A percentile compares a stretch with the other conserved stretches of the same genome.
phyloP scores from a whole-genome alignment of 148 eudicot genomes.

The Talinum fruticosum region DNA sequence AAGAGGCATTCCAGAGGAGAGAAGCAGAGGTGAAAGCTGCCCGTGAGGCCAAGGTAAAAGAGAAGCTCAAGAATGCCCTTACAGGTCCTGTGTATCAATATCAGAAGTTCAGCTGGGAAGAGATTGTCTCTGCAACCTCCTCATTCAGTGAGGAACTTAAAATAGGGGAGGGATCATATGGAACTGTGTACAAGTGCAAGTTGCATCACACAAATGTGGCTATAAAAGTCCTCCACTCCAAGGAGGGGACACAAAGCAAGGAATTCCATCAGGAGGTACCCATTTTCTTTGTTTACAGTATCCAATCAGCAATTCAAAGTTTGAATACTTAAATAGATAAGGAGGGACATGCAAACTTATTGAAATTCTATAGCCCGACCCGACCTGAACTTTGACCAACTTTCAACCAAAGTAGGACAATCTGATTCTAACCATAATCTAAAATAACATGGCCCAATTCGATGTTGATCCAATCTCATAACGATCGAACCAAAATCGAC shows the following conservation, averaged over 20 bases:
- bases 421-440: too few relatives aligned
- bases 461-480: too few relatives aligned
- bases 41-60: conserved; percentile 54
- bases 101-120: conserved; percentile 74
- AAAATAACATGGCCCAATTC: too few relatives aligned
- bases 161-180: conserved; percentile 78
- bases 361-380: too few relatives aligned
- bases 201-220: conserved; percentile 83
- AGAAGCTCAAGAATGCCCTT: conserved; percentile 56
- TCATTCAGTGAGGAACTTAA: conserved; percentile 54
- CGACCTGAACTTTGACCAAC: too few relatives aligned
- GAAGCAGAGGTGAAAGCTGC: conserved; percentile 58
- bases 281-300: neutral
- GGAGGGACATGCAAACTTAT: too few relatives aligned
- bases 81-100: conserved; percentile 43
- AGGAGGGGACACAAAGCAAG: conserved; percentile 47
- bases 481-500: too few relatives aligned
- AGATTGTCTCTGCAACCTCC: conserved; percentile 62
- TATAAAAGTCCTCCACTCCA: conserved; percentile 71
- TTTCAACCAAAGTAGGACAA: too few relatives aligned
- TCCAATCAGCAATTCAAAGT: neutral
- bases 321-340: too few relatives aligned
- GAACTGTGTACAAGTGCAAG: conserved; percentile 79
- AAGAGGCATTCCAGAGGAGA: conserved; percentile 58
- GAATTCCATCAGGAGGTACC: conserved; percentile 84